A percentile compares a stretch with the other conserved stretches of the same genome.
phyloP scores from a whole-genome alignment of 192 early-diverging fungal genomes.

The Coemansia sp. region DNA sequence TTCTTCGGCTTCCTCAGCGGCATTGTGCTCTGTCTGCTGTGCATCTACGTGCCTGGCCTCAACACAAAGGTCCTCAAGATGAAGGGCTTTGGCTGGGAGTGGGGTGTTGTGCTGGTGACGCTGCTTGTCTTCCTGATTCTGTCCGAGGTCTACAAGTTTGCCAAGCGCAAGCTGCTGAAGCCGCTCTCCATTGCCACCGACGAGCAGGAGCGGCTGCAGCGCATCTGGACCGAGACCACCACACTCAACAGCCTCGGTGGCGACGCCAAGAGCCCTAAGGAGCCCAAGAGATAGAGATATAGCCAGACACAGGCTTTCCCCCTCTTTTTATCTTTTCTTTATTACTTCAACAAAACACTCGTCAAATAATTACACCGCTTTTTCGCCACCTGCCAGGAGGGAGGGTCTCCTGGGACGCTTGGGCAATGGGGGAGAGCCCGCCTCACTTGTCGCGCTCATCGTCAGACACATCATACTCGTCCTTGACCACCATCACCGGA shows the following conservation, averaged over 20 bases:
- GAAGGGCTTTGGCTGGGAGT: conserved; percentile 69
- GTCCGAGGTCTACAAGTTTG: conserved; percentile 70
- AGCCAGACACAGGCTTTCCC: neutral
- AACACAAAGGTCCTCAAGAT: conserved; percentile 66
- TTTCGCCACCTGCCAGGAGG: too few species aligned
- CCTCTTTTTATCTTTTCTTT: neutral
- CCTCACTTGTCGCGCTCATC: conserved; percentile 22
- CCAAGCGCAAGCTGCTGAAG: conserved; percentile 55
- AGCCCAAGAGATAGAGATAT: too few species aligned
- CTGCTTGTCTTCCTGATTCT: conserved; percentile 62
- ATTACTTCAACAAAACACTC: neutral
- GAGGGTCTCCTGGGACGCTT: too few species aligned
- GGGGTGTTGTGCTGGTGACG: conserved; percentile 65
- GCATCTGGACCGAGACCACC: conserved; percentile 56
- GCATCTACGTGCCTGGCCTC: conserved; percentile 69
- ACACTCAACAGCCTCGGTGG: conserved; percentile 21
- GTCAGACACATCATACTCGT: conserved; percentile 52
- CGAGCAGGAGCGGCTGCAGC: conserved; percentile 49
- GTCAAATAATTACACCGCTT: too few species aligned
- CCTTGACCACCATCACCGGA: conserved; percentile 56
- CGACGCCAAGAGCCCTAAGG: neutral
- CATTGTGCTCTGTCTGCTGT: conserved; percentile 55
- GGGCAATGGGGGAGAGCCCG: neutral
- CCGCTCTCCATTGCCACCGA: conserved; percentile 42
- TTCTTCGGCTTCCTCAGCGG: conserved; percentile 52